phyloP scores from a whole-genome alignment of 352 stramenopile genomes.

The Pythium rishiriense region DNA sequence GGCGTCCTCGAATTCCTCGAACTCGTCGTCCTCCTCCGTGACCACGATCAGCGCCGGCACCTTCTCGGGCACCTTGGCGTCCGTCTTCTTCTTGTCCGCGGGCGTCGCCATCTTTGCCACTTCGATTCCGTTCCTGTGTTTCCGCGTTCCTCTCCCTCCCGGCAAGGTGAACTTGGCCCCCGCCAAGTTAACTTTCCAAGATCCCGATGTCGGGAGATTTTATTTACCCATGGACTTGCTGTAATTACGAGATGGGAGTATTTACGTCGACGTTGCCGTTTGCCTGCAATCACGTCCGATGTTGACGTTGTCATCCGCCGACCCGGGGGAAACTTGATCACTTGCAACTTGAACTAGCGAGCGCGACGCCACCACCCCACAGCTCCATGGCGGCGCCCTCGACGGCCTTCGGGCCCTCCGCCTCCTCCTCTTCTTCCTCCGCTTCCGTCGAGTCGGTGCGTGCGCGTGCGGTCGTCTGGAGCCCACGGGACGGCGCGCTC shows the following conservation, averaged over 20 bases:
- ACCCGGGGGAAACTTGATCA: not conserved
- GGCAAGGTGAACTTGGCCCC: too few species aligned
- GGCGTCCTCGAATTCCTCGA: slow-evolving; percentile 87
- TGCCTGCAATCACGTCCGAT: too few species aligned
- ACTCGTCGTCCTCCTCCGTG: slow-evolving; percentile 89
- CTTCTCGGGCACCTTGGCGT: slow-evolving; percentile 47
- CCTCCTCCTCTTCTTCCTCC: not conserved
- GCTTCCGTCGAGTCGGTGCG: not conserved
- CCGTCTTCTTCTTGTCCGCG: slow-evolving; percentile 23
- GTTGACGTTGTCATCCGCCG: slow-evolving; percentile 25
- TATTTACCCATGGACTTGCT: slow-evolving; percentile 2
- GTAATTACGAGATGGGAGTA: slow-evolving; percentile 8
- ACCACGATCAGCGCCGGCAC: slow-evolving; percentile 69
- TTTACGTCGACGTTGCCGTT: slow-evolving; percentile 14
- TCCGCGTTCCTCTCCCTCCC: slow-evolving; percentile 6
- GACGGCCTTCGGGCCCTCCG: not conserved
- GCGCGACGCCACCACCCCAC: not conserved
- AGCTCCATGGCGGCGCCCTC: not conserved
- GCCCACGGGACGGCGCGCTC: slow-evolving; percentile 1
- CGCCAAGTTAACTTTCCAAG: slow-evolving; percentile 15
- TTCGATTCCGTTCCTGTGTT: slow-evolving; percentile 11
- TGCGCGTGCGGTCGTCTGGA: slow-evolving; percentile 23
- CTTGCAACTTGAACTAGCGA: slow-evolving; percentile 12
- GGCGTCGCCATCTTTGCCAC: slow-evolving; percentile 7
- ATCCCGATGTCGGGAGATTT: slow-evolving; percentile 1